Conservation (phyloP, 805 yeast species). For the Candida nitratophila region DNA sequence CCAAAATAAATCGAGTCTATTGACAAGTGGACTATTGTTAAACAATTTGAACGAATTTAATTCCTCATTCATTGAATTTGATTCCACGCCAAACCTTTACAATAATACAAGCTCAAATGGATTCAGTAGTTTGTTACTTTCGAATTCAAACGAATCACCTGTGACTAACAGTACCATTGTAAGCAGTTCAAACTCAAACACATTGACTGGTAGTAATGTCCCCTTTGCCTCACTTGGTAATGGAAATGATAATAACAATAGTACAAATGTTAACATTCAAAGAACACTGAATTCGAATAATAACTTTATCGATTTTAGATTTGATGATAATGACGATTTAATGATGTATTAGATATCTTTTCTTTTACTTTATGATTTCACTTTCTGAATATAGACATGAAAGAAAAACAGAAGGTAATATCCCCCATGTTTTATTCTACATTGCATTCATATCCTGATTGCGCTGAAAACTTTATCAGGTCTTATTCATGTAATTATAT, state of each 20-base stretch:
- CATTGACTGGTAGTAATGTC: too few relatives aligned
- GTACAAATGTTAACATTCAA: not conserved
- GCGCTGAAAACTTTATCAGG: too few relatives aligned
- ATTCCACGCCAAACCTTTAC: not conserved
- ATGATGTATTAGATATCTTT: conserved; percentile 15
- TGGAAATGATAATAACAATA: not conserved
- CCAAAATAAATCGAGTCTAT: not conserved
- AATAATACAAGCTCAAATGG: not conserved
- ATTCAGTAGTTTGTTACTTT: not conserved
- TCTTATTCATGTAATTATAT: too few relatives aligned
- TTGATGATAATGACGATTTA: conserved; percentile 21
- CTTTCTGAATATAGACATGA: too few relatives aligned
- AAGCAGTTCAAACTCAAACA: not conserved
- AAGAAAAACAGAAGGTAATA: too few relatives aligned
- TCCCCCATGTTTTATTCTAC: too few relatives aligned
- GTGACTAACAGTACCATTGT: not conserved
- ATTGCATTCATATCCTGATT: too few relatives aligned
- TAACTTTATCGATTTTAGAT: conserved; percentile 10
- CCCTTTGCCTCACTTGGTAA: too few relatives aligned
- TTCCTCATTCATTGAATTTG: not conserved
- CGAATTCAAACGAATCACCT: too few relatives aligned
- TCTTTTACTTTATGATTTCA: too few relatives aligned
- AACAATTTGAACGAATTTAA: not conserved
- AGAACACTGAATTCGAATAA: not conserved
- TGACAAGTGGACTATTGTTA: not conserved